Base-by-base conservation (phyloP, 2,329 filamentous ascomycete species). In the Alternaria sp. region DNA sequence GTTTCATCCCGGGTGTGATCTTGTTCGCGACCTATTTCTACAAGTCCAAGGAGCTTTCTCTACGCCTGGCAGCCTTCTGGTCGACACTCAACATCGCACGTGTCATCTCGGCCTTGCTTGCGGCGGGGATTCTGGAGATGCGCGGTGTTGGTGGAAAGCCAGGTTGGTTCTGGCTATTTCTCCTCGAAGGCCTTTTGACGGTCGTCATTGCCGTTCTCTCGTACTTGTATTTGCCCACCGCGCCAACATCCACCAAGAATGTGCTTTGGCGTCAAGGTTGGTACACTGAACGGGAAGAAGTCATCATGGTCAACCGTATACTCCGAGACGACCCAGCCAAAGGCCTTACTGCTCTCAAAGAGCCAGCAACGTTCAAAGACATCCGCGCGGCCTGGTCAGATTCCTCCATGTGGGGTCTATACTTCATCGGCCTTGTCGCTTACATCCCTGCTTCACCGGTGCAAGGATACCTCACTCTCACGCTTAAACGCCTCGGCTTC, bases 11-110 rank as follows among this genome's bases (percentile, higher is more conserved):
- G 0, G 87, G 88, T 60, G 86, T 87, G 18, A 85, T 91, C 15
- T 80, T 91, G 0, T 93, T 90, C 78, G 82, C 92, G 5, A 89
- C 88, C 2, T 93, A 93, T 78, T 94, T 90, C 78, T 94, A 93
- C 82, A 93, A 87, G 57, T 87, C 87, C 3, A 85, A 85, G 50
- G 91, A 94, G 76, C 82, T 94, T 0, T 89, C 90, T 0, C 84
- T 87, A 4, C 86, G 91, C 2, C 81, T 93, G 21, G 87, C 87
- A 67, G 87, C 84, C 64, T 93, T 93, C 81, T 93, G 91, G 91
- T 88, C 87, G 0, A 85, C 89, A 0, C 86, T 90, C 9, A 86
- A 86, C 58, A 79, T 83, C 0, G 85, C 85, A 1, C 83, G 84
- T 46, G 86, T 89, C 37, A 73, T 84, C 12, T 83, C 86, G 2